phyloP scores from a whole-genome alignment of 352 stramenopile genomes.

The Phytophthora multivora region DNA sequence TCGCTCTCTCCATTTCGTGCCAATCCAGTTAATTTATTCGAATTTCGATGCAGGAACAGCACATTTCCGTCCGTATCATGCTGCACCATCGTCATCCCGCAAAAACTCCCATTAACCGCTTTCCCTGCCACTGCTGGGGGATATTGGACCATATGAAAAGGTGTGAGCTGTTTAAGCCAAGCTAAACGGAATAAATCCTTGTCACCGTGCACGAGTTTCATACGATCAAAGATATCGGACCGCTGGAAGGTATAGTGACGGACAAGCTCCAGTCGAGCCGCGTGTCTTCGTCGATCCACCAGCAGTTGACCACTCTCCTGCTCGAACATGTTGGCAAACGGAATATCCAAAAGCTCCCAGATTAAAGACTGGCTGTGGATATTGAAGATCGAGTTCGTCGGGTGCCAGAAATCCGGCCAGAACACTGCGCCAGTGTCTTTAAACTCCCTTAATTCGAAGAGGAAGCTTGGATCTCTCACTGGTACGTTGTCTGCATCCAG shows the following conservation, averaged over 20 bases:
- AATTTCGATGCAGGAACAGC: constrained; percentile 58
- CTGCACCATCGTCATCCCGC: constrained; percentile 54
- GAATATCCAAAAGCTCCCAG: constrained; percentile 49
- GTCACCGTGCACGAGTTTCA: constrained; percentile 50
- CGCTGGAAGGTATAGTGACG: constrained; percentile 43
- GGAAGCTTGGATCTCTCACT: constrained; percentile 44
- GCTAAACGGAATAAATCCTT: constrained; percentile 62
- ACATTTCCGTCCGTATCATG: constrained; percentile 36
- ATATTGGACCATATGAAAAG: constrained; percentile 45
- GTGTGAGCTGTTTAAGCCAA: constrained; percentile 48
- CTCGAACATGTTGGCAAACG: constrained; percentile 63
- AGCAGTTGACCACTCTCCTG: constrained; percentile 65
- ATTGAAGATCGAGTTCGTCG: constrained; percentile 60
- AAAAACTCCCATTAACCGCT: constrained; percentile 41
- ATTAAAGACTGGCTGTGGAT: constrained; percentile 51
- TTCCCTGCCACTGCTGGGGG: constrained; percentile 42
- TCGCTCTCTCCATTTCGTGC: not conserved
- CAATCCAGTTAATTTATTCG: constrained; percentile 37
- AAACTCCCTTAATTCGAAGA: constrained; percentile 47
- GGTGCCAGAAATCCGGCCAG: constrained; percentile 73
- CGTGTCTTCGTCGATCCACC: constrained; percentile 37
- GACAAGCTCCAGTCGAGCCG: constrained; percentile 31
- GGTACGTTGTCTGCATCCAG: constrained; percentile 61
- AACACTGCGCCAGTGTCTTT: constrained; percentile 52
- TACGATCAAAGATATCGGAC: constrained; percentile 27